Base-by-base conservation (phyloP, 2,329 filamentous ascomycete species). In the Verticillium klebahnii region DNA sequence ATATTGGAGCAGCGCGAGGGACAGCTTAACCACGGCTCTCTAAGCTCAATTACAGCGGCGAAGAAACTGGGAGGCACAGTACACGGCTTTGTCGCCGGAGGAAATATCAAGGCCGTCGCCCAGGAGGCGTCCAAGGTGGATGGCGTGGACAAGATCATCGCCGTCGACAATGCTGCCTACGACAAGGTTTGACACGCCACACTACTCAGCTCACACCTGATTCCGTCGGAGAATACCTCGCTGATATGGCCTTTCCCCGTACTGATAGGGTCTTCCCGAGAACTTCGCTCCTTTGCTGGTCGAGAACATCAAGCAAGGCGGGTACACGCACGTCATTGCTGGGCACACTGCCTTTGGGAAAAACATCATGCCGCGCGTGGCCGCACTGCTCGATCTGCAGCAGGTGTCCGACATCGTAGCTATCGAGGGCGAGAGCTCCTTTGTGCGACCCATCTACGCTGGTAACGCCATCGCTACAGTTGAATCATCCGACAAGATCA, bases 381-480 rank as follows among this genome's bases (percentile, higher is more conserved):
- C 95, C 23, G 95, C 95, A 23, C 81, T 99, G 61, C 83, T 99
- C 63, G 95, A 99, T 75, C 87, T 89, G 39, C 93, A 97, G 78
- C 93, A 96, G 74, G 88, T 99, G 64, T 97, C 93, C 55, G 95
- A 99, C 74, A 91, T 98, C 68, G 97, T 88, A 19, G 83, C 78
- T 1, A 90, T 99, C 72, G 88, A 97, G 77, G 86, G 86, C 76
- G 93, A 97, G 75, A 93, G 94, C 75, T 97, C 92, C 14, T 99
- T 99, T 71, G 90, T 97, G 61, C 90, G 95, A 62, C 94, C 95
- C 32, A 97, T 99, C 72, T 99, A 99, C 75, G 95, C 95, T 62
- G 95, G 95, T 61, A 99, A 99, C 73, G 95, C 94, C 57, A 97
- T 99, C 72, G 87, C 96, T 39, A 99, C 95, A 11, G 93, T 99